These are phyloP conservation scores for Sextonia rubra DNA, from an alignment of 164 flowering plant genomes.

Conservation along the genomic window DNA sequence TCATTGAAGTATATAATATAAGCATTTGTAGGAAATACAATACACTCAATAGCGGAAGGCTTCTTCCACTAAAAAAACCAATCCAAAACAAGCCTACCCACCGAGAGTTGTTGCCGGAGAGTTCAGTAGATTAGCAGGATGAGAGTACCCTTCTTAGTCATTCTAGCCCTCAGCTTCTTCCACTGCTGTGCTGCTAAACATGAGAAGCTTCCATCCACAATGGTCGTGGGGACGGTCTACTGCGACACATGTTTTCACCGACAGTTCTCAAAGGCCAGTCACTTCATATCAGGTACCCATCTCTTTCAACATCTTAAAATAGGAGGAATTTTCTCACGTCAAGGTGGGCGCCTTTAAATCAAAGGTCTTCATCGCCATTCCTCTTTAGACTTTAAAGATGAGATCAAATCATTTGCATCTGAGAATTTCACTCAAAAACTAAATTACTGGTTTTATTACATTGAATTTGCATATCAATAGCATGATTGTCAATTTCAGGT, in stretches of 20 bases:
- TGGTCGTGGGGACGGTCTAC: constrained; percentile 67
- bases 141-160: background rate
- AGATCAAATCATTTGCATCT: too few species aligned
- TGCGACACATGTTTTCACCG: constrained; percentile 72
- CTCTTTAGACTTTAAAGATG: too few species aligned
- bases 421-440: too few species aligned
- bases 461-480: too few species aligned
- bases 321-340: too few species aligned
- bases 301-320: background rate
- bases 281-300: constrained; percentile 71
- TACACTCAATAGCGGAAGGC: background rate
- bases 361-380: too few species aligned
- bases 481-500: too few species aligned
- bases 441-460: too few species aligned
- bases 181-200: constrained; percentile 27
- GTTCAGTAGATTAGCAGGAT: background rate
- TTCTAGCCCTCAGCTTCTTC: constrained; percentile 24
- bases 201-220: constrained; percentile 41
- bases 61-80: background rate
- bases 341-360: too few species aligned
- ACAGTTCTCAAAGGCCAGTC: constrained; percentile 43
- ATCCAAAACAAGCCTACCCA: background rate
- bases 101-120: background rate
- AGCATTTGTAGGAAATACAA: background rate
- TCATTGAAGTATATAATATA: background rate